phyloP scores from a whole-genome alignment of 2,329 filamentous ascomycete genomes.

The Exophiala mesophila region DNA sequence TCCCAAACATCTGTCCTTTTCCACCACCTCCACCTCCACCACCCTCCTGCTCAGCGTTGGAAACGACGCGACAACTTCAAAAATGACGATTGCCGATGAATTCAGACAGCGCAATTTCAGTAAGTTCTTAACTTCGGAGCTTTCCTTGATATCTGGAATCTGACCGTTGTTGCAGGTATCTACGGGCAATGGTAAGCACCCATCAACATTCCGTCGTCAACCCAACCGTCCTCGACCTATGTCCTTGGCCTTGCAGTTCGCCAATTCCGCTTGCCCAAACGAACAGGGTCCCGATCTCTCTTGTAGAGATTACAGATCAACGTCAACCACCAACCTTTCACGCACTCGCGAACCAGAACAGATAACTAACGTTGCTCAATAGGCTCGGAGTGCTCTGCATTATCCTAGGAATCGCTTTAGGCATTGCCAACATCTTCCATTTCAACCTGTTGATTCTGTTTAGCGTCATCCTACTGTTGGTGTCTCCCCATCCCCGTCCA shows the following conservation, averaged over 20 bases:
- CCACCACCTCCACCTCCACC: too few species aligned
- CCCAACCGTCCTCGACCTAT: too few species aligned
- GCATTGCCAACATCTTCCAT: conserved; percentile 65
- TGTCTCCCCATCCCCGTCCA: conserved; percentile 13
- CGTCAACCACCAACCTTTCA: too few species aligned
- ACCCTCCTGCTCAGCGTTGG: too few species aligned
- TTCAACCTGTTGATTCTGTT: conserved; percentile 58
- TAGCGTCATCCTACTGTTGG: conserved; percentile 55
- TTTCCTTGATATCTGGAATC: conserved; percentile 3
- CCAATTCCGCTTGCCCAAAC: too few species aligned
- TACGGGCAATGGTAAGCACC: conserved; percentile 63
- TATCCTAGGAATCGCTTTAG: conserved; percentile 61
- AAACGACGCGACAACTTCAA: conserved; percentile 20
- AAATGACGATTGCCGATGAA: conserved; percentile 59
- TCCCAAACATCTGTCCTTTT: too few species aligned
- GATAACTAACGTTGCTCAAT: conserved; percentile 2
- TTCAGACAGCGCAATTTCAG: conserved; percentile 63
- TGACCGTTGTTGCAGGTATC: conserved; percentile 47
- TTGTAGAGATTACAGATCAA: too few species aligned
- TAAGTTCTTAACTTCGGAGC: conserved; percentile 36
- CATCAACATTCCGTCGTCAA: too few species aligned
- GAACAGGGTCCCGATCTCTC: too few species aligned
- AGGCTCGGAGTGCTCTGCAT: conserved; percentile 55
- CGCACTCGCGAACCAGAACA: too few species aligned
- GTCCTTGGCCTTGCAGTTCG: too few species aligned